phyloP scores from a whole-genome alignment of 2,329 filamentous ascomycete species.

The Trichoderma lentiforme region DNA sequence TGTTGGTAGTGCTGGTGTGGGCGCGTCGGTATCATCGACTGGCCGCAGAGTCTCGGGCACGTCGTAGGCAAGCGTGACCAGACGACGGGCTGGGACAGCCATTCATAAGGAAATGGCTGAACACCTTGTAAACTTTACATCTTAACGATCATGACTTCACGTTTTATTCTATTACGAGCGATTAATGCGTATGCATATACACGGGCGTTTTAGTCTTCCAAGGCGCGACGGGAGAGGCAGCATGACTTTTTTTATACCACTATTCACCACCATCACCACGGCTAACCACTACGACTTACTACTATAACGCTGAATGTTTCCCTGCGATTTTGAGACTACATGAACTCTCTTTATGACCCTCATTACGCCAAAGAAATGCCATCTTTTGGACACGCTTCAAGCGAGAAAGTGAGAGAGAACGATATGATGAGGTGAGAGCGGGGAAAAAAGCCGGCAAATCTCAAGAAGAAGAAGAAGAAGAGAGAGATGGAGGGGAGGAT shows the following conservation, averaged over 20 bases:
- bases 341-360: neutral
- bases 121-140: conserved; percentile 15
- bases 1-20: conserved; percentile 54
- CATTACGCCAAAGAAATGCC: neutral
- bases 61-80: conserved; percentile 24
- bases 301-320: conserved; percentile 7
- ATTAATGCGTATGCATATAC: conserved; percentile 44
- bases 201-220: conserved; percentile 37
- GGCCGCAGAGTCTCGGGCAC: conserved; percentile 53
- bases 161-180: conserved; percentile 35
- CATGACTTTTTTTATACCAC: conserved; percentile 13
- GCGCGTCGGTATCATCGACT: conserved; percentile 42
- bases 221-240: conserved; percentile 16
- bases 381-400: neutral
- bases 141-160: conserved; percentile 43
- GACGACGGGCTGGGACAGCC: conserved; percentile 9
- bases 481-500: neutral
- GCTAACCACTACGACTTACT: neutral
- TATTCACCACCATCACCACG: neutral
- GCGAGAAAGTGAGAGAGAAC: neutral
- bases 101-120: conserved; percentile 13
- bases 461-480: neutral
- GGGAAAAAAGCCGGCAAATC: neutral
- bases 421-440: neutral
- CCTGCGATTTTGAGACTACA: conserved; percentile 2